A percentile compares a stretch with the other conserved stretches of the same genome.
phyloP scores from a whole-genome alignment of 495 filamentous ascomycete species.

The Mycothermus thermophilus region DNA sequence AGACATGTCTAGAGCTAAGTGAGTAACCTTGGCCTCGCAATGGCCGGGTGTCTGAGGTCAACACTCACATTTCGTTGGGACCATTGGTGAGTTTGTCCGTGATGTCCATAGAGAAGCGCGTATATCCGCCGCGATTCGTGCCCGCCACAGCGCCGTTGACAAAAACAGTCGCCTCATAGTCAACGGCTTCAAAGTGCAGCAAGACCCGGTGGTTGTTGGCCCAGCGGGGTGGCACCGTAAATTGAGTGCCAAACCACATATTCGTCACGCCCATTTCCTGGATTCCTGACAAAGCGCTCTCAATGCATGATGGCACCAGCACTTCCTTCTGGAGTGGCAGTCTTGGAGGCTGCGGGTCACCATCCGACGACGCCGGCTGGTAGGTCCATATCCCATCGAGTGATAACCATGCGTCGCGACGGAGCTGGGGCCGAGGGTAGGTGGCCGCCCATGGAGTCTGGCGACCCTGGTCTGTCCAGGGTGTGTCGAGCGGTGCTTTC shows the following conservation, averaged over 20 bases:
- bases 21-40: too few species aligned
- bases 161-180: slow-evolving; percentile 52
- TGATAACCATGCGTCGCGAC: slow-evolving; percentile 44
- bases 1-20: slow-evolving; percentile 34
- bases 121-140: slow-evolving; percentile 49
- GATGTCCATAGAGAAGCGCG: slow-evolving; percentile 45
- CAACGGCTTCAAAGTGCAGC: slow-evolving; percentile 57
- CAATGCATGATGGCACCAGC: slow-evolving; percentile 51
- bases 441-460: slow-evolving; percentile 52
- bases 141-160: slow-evolving; percentile 44
- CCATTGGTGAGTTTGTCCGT: slow-evolving; percentile 33
- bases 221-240: slow-evolving; percentile 39
- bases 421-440: slow-evolving; percentile 50
- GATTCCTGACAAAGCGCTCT: slow-evolving; percentile 39
- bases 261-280: slow-evolving; percentile 33
- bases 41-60: too few species aligned
- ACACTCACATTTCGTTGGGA: slow-evolving; percentile 42
- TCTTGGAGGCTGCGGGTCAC: slow-evolving; percentile 32
- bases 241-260: slow-evolving; percentile 48
- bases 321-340: slow-evolving; percentile 34
- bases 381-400: slow-evolving; percentile 59
- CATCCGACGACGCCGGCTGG: slow-evolving; percentile 32
- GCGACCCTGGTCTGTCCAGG: slow-evolving; percentile 48
- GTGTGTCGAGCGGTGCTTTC: slow-evolving; percentile 40
- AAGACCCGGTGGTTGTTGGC: slow-evolving; percentile 25